Conservation (phyloP, 2,329 filamentous ascomycete species). For the Ceratocystis lukuohia region DNA sequence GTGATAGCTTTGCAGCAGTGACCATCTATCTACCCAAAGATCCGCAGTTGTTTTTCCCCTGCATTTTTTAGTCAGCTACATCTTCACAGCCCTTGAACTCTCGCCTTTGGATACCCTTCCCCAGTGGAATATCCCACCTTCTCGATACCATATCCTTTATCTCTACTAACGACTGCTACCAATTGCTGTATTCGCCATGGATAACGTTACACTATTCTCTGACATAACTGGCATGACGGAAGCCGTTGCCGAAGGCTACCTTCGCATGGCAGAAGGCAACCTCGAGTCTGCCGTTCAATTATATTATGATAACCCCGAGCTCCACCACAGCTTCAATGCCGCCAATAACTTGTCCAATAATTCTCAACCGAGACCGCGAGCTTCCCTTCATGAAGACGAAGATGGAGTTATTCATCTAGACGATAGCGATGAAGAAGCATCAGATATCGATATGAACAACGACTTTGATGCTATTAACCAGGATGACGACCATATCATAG, state of each 20-base stretch:
- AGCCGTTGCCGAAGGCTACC: slow-evolving; percentile 65
- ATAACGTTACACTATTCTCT: slow-evolving; percentile 63
- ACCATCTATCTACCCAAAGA: not conserved
- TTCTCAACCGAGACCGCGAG: slow-evolving; percentile 23
- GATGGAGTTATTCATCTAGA: slow-evolving; percentile 47
- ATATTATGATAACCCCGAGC: slow-evolving; percentile 78
- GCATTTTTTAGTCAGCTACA: not conserved
- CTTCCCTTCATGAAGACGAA: slow-evolving; percentile 26
- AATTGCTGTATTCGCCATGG: slow-evolving; percentile 35
- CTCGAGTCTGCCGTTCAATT: slow-evolving; percentile 76
- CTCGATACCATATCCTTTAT: not conserved
- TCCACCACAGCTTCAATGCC: slow-evolving; percentile 36
- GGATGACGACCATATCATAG: slow-evolving; percentile 31
- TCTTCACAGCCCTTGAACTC: not conserved
- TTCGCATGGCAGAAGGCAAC: slow-evolving; percentile 73
- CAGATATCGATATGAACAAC: slow-evolving; percentile 18
- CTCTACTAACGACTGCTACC: not conserved
- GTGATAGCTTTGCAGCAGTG: not conserved
- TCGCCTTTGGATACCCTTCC: not conserved
- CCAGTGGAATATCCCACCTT: not conserved
- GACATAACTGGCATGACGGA: slow-evolving; percentile 65
- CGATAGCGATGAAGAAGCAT: slow-evolving; percentile 33
- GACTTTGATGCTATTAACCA: slow-evolving; percentile 25
- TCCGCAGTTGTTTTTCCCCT: not conserved
- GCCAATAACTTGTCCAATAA: slow-evolving; percentile 26